Base-by-base conservation (phyloP, 2,329 filamentous ascomycete genomes). In the Aspergillus neoniger region DNA sequence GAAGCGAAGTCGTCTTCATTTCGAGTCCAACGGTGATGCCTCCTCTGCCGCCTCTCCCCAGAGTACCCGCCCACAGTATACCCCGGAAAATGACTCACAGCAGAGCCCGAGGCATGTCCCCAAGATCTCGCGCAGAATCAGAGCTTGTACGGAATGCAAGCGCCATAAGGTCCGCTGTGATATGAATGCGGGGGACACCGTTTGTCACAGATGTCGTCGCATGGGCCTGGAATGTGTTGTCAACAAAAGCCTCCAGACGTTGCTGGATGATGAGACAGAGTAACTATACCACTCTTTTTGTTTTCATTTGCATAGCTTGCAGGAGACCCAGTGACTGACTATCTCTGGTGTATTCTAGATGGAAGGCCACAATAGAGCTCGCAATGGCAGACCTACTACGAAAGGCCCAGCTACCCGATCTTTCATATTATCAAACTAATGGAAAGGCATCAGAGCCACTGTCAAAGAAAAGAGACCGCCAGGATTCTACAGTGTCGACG, bases 101-200 rank as follows among this genome's bases (percentile, higher is more conserved):
- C 61, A 65, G 19, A 62, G 57, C 30, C 63, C 63, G 30, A 60
- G 58, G 23, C 74, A 77, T 69, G 66, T 76, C 17, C 75, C 75
- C 52, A 77, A 77, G 66, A 79, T 80, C 38, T 79, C 77, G 23
- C 75, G 78, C 60, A 76, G 77, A 65, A 78, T 80, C 66, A 76
- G 78, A 44, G 82, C 82, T 28, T 84, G 82, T 67, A 82, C 81
- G 9, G 79, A 82, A 63, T 84, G 82, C 67, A 79, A 82, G 62
- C 80, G 82, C 59, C 82, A 83, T 63, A 84, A 84, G 70, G 82
- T 83, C 62, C 82, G 82, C 69, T 84, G 82, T 69, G 79, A 83
- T 57, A 83, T 84, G 80, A 76, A 79, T 60, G 72, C 76, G 43
- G 77, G 77, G 30, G 80, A 82, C 28, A 76, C 80, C 28, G 75